Base-by-base conservation (phyloP, 1,284 basidiomycete species). In the Ustilago xerochloae region DNA sequence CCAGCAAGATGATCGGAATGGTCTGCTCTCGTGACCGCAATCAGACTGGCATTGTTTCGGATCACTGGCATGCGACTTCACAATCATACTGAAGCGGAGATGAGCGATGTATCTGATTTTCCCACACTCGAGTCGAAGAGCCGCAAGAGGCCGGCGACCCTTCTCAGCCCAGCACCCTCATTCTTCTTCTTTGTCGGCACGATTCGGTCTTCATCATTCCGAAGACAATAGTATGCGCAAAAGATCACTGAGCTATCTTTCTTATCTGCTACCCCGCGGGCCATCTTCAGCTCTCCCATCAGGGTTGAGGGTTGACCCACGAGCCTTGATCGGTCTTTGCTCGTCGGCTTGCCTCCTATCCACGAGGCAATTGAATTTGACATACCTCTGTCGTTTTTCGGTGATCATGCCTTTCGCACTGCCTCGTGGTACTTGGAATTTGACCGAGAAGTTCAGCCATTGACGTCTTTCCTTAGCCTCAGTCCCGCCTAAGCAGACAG, bases 101-200 rank as follows among this genome's bases (percentile, higher is more conserved):
- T 28, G 39, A 53, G n/a, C 33, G 53, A 33, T 22, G 38, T 38
- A 18, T n/a, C 6, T 12, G 16, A 33, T 43, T 13, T 51, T 59
- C 57, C 57, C 57, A 59, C 57, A 59, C 47, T 59, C 57, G 36
- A 59, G 48, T 51, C 38, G 30, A 12, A 15, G n/a, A 32, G 28
- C 38, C 29, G 12, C 18, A 26, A 30, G 29, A 24, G 45, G 45
- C 54, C 54, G 54, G 54, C 33, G 43, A 48, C 32, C 43, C 16
- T 24, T 26, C 18, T 28, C 18, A 29, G n/a, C 7, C 16, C 9
- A 29, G 47, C 36, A 49, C 56, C 56, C 47, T 58, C 56, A 22
- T 32, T 58, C 56, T 30, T 30, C 18, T 15, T 33, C 28, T 38
- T 28, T n/a, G 16, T 28, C 35, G 46, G 38, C 39, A 28, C 51